phyloP scores from a whole-genome alignment of 2,329 filamentous ascomycete genomes.

The Lachnellula suecica region DNA sequence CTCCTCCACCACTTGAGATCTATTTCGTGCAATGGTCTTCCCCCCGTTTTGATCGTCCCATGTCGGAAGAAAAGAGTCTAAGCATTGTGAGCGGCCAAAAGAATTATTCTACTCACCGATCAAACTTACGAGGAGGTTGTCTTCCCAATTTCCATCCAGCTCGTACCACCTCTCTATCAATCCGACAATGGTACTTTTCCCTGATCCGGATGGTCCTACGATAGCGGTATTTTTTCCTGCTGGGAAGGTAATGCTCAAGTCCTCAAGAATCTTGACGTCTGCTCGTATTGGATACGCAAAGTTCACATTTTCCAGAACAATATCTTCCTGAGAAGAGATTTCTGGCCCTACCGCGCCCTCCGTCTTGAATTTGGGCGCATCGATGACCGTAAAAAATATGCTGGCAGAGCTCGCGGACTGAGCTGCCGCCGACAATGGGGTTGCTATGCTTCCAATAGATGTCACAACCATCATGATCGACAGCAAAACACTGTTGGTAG shows the following conservation, averaged over 20 bases:
- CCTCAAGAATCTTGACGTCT: constrained; percentile 33
- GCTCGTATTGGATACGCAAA: constrained; percentile 36
- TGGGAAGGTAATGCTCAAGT: constrained; percentile 31
- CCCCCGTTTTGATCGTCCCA: constrained; percentile 20
- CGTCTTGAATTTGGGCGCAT: constrained; percentile 33
- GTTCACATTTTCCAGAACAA: constrained; percentile 31
- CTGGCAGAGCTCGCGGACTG: constrained; percentile 36
- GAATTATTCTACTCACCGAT: not conserved
- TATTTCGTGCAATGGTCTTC: constrained; percentile 16
- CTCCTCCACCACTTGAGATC: constrained; percentile 59
- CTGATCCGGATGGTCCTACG: constrained; percentile 42
- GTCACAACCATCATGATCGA: constrained; percentile 23
- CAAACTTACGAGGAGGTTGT: constrained; percentile 24
- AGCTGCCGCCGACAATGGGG: constrained; percentile 50
- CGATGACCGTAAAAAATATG: constrained; percentile 35
- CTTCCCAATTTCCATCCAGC: constrained; percentile 19
- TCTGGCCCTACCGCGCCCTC: constrained; percentile 45
- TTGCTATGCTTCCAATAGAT: constrained; percentile 49
- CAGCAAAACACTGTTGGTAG: constrained; percentile 14
- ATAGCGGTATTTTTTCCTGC: constrained; percentile 40
- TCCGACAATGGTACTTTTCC: constrained; percentile 41
- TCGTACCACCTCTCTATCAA: constrained; percentile 43
- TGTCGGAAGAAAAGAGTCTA: constrained; percentile 25
- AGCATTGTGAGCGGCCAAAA: not conserved
- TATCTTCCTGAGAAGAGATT: constrained; percentile 41